These are phyloP conservation scores for Boletellus emodensis DNA, from an alignment of 768 basidiomycete species.

Conservation along the genomic window DNA sequence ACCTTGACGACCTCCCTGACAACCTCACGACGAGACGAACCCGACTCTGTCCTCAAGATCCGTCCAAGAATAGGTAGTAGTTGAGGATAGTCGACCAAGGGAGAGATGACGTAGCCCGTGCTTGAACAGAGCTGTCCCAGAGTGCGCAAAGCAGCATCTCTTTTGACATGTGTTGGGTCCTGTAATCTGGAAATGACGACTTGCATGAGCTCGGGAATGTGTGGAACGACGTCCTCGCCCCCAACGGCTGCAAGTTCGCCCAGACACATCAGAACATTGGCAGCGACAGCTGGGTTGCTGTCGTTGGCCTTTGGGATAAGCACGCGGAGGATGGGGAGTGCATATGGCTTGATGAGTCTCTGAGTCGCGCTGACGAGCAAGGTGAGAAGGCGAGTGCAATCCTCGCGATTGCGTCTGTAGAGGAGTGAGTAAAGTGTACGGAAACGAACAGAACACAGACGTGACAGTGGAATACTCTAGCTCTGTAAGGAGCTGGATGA, in stretches of 20 bases:
- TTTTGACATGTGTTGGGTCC: constrained; percentile 84
- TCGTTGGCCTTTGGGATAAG: constrained; percentile 89
- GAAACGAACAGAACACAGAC: constrained; percentile 43
- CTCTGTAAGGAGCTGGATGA: constrained; percentile 95
- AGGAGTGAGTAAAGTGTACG: neutral
- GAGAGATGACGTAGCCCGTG: constrained; percentile 91
- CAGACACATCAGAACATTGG: constrained; percentile 89
- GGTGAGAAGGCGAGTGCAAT: constrained; percentile 87
- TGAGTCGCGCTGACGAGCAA: constrained; percentile 89
- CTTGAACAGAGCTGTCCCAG: constrained; percentile 95
- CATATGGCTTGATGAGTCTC: constrained; percentile 92
- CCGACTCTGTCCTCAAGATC: constrained; percentile 79
- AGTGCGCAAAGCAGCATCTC: constrained; percentile 91
- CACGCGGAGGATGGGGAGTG: constrained; percentile 89
- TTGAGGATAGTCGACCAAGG: constrained; percentile 87
- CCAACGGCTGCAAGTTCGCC: constrained; percentile 92
- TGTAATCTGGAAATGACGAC: constrained; percentile 85
- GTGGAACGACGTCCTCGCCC: constrained; percentile 82
- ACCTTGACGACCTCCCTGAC: constrained; percentile 94
- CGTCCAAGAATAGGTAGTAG: constrained; percentile 81
- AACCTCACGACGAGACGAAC: constrained; percentile 77
- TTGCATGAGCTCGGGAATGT: constrained; percentile 84
- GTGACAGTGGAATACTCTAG: constrained; percentile 90
- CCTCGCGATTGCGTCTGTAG: constrained; percentile 77
- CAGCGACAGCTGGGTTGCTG: constrained; percentile 79